Evolutionary conservation across 2,329 filamentous ascomycete genomes (phyloP), one percentile per base, ranked within the genome.

Genomic region (Sporothrix phasma): DNA sequence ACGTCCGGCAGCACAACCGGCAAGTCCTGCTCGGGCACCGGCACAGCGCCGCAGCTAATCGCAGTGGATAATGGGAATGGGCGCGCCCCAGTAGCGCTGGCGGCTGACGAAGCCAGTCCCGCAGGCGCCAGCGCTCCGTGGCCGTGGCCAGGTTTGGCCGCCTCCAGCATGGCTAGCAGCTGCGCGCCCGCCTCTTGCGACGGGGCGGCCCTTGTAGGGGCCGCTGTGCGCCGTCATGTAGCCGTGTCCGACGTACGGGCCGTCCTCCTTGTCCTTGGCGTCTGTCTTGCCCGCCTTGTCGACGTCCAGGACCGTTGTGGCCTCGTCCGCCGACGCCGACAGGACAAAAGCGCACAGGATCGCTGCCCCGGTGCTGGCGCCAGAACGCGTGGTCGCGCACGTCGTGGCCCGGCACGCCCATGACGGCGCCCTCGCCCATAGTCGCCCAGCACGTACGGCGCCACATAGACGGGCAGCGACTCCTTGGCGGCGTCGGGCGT

Each of bases 391-490:
- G 80, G 69, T 96, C 92, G 61, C 90, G 83, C 4, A 80, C 72
- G 73, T 96, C 92, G 71, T 96, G 92, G 1, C 87, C 92, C 0
- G 92, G 92, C 7, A 96, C 92, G 49, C 92, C 92, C 91, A 96
- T 96, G 1, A 96, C 88, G 10, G 91, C 91, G 1, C 91, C 91
- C 68, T 92, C 88, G 17, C 91, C n/a, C 90, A 69, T 95, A 94
- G 71, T 92, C 89, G 29, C 88, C 88, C 5, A 95, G 79, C 11
- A 96, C 92, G 71, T 96, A 96, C 0, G 90, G 87, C 10, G 92
- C 90, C 24, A 90, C 88, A 70, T 88, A 96, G 5, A 96, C 80
- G 1, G 91, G 90, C 5, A 95, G 69, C 7, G 81, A 79, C 68
- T 81, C 71, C 71, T 84, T 81, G 39, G 78, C 78, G 1, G 78